Evolutionary conservation across 2,329 filamentous ascomycete species (phyloP).

Genomic region (Aureobasidium leucospermi): DNA sequence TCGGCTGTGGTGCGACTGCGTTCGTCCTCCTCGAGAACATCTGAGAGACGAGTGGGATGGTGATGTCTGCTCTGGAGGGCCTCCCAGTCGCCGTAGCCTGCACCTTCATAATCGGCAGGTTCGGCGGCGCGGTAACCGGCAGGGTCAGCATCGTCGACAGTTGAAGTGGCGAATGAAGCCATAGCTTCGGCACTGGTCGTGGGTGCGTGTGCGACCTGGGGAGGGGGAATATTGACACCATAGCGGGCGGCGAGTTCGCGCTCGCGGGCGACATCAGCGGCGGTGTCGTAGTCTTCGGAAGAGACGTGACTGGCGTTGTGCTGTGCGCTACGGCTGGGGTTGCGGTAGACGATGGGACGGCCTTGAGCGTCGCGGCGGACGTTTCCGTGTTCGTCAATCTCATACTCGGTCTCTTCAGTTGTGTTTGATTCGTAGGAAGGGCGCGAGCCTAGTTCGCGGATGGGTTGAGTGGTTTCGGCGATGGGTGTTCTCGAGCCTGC

Average conservation of each 20-base stretch:
- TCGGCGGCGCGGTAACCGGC: slow-evolving; percentile 21
- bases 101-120: slow-evolving; percentile 33
- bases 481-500: background rate
- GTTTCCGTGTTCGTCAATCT: slow-evolving; percentile 54
- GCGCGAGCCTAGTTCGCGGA: slow-evolving; percentile 35
- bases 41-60: slow-evolving; percentile 80
- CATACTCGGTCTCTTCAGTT: slow-evolving; percentile 68
- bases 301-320: slow-evolving; percentile 27
- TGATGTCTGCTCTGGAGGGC: slow-evolving; percentile 65
- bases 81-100: slow-evolving; percentile 64
- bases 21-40: slow-evolving; percentile 83
- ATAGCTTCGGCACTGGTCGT: slow-evolving; percentile 28
- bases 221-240: slow-evolving; percentile 26
- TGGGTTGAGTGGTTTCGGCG: slow-evolving; percentile 8
- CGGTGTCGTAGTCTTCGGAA: slow-evolving; percentile 49
- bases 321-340: background rate
- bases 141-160: slow-evolving; percentile 7
- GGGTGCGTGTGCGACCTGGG: slow-evolving; percentile 22
- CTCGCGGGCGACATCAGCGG: slow-evolving; percentile 43
- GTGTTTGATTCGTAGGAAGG: slow-evolving; percentile 37
- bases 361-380: slow-evolving; percentile 56
- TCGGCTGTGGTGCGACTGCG: slow-evolving; percentile 27
- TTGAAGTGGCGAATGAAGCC: slow-evolving; percentile 21
- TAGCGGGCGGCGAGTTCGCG: slow-evolving; percentile 41
- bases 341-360: slow-evolving; percentile 48